A percentile compares a stretch with the other conserved stretches of the same genome.
These are phyloP conservation scores for Chamaecyparis obtusa DNA, from an alignment of 75 land plant species.

Conservation along the genomic window DNA sequence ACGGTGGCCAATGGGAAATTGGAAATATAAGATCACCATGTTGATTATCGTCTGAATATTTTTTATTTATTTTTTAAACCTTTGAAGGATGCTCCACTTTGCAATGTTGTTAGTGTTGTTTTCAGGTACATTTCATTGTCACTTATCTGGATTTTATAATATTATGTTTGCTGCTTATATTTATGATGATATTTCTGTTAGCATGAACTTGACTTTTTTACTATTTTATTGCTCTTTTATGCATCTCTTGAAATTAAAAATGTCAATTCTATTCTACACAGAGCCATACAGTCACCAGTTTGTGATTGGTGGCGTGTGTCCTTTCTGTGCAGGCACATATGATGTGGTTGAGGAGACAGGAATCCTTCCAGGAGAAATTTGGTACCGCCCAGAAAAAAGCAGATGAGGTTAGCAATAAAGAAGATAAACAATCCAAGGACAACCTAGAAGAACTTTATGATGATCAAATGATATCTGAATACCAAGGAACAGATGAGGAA, in stretches of 20 bases:
- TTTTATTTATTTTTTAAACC: not conserved
- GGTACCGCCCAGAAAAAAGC: slow-evolving; percentile 25
- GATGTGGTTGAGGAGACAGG: slow-evolving; percentile 85
- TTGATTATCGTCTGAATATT: not conserved
- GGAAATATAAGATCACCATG: not conserved
- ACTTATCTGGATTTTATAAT: not conserved
- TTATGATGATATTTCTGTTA: no score
- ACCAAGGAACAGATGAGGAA: slow-evolving; percentile 9
- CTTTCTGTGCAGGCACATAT: slow-evolving; percentile 58
- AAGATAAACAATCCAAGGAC: slow-evolving; percentile 15
- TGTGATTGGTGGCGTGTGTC: not conserved
- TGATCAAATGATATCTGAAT: slow-evolving; percentile 5
- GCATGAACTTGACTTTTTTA: not conserved
- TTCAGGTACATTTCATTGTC: not conserved
- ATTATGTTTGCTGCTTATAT: not conserved
- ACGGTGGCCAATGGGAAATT: not conserved
- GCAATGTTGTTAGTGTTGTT: not conserved
- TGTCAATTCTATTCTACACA: not conserved
- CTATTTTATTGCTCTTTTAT: not conserved
- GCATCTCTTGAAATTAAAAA: not conserved
- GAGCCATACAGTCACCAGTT: not conserved
- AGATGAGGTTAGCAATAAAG: slow-evolving; percentile 11
- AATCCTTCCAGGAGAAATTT: slow-evolving; percentile 77
- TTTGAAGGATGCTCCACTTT: not conserved
- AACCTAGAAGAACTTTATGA: not conserved